phyloP scores from a whole-genome alignment of 176 grass and related monocot species.

The Aegilops longissima region DNA sequence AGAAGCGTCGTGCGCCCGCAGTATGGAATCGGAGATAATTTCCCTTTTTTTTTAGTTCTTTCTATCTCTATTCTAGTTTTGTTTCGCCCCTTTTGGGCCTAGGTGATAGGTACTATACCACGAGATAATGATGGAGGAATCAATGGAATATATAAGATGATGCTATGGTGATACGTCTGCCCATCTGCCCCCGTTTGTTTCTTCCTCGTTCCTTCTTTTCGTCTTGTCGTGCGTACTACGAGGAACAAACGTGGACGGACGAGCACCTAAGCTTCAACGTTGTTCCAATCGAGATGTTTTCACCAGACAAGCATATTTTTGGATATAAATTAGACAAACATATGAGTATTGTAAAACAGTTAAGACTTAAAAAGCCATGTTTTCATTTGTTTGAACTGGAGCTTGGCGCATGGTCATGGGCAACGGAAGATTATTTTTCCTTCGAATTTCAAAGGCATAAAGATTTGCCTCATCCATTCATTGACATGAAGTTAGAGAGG shows the following conservation, averaged over 20 bases:
- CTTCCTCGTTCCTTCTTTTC: neutral
- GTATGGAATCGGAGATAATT: neutral
- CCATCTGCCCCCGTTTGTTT: neutral
- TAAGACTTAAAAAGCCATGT: neutral
- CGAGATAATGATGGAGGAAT: neutral
- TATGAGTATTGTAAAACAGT: too few species aligned
- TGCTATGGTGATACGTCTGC: neutral
- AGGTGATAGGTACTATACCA: constrained; percentile 22
- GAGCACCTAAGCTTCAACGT: neutral
- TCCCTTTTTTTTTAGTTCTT: neutral
- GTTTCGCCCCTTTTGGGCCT: neutral
- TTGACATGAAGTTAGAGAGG: too few species aligned
- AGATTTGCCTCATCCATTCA: too few species aligned
- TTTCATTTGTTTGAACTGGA: neutral
- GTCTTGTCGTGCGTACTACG: neutral
- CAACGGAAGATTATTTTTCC: neutral
- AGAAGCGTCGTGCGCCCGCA: neutral
- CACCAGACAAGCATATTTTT: too few species aligned
- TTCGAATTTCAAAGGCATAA: too few species aligned
- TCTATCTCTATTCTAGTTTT: neutral
- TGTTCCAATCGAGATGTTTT: neutral
- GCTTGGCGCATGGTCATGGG: neutral
- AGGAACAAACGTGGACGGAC: neutral
- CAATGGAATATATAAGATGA: too few species aligned
- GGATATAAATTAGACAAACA: too few species aligned